Percentiles rank a stretch among this genome's conserved stretches.
These are phyloP conservation scores for Auriculariales sp. DNA, from an alignment of 768 basidiomycete genomes.

Conservation along the genomic window DNA sequence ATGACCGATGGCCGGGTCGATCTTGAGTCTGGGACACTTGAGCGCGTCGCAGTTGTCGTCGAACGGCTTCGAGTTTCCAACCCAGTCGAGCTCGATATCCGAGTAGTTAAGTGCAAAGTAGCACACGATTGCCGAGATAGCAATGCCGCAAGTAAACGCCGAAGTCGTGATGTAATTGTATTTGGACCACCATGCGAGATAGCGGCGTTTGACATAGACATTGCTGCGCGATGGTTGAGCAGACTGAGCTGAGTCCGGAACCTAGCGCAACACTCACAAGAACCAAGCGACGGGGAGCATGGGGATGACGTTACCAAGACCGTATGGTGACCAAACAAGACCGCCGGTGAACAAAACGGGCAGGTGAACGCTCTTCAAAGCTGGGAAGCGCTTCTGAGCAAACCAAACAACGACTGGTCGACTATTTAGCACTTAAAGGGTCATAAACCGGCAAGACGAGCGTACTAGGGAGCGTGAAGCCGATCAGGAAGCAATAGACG, in stretches of 20 bases:
- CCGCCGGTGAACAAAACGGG: conserved; percentile 12
- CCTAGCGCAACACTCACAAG: conserved; percentile 14
- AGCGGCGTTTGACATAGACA: conserved; percentile 4
- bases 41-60: conserved; percentile 2
- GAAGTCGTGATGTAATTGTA: conserved; percentile 21
- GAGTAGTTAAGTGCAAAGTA: conserved; percentile 21
- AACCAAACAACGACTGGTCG: neutral
- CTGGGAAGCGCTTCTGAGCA: neutral
- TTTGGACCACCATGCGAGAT: conserved; percentile 11
- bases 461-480: conserved; percentile 19
- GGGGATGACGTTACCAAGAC: conserved; percentile 12
- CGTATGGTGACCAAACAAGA: conserved; percentile 12
- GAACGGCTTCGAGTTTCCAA: conserved; percentile 15
- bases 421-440: conserved; percentile 10
- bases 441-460: conserved; percentile 17
- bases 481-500: conserved; percentile 21
- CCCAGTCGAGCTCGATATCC: conserved; percentile 16
- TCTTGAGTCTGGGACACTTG: conserved; percentile 10
- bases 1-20: conserved; percentile 8
- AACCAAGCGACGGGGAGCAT: conserved; percentile 11
- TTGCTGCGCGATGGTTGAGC: too few relatives aligned
- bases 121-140: conserved; percentile 20
- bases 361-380: conserved; percentile 12
- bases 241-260: too few relatives aligned
- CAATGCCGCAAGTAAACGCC: conserved; percentile 20